These are phyloP conservation scores for Yamadazyma kanchanaburiensis DNA, from an alignment of 1,139 yeast genomes.

Conservation along the genomic window DNA sequence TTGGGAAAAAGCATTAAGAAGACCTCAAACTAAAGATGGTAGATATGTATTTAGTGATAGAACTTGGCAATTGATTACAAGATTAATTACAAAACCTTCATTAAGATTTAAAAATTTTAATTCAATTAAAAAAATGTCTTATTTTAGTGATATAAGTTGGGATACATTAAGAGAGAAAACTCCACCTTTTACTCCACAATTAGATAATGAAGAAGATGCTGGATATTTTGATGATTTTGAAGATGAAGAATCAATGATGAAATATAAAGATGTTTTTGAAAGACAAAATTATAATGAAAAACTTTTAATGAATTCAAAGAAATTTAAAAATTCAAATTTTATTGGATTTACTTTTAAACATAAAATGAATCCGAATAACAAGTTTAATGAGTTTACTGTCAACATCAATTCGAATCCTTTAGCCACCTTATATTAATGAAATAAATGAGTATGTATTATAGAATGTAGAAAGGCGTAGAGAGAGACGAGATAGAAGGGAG, in stretches of 20 bases:
- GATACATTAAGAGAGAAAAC: constrained; percentile 59
- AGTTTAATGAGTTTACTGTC: constrained; percentile 42
- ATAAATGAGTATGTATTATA: too few relatives aligned
- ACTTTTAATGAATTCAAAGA: constrained; percentile 60
- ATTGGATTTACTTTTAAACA: constrained; percentile 97
- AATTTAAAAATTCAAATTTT: constrained; percentile 46
- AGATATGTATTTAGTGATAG: constrained; percentile 91
- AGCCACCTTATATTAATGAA: constrained; percentile 39
- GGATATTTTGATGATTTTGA: constrained; percentile 98
- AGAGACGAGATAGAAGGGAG: too few relatives aligned
- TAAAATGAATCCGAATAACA: constrained; percentile 61
- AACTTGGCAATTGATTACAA: constrained; percentile 87
- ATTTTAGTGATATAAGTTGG: constrained; percentile 83
- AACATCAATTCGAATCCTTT: constrained; percentile 39
- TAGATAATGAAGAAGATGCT: constrained; percentile 96
- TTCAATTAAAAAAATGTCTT: constrained; percentile 75
- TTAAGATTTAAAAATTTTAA: constrained; percentile 72
- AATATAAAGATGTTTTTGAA: constrained; percentile 94
- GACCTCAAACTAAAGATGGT: constrained; percentile 93
- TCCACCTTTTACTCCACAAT: constrained; percentile 96
- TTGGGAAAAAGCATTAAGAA: constrained; percentile 83
- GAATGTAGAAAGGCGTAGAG: too few relatives aligned
- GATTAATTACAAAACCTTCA: constrained; percentile 75
- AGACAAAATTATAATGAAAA: constrained; percentile 83
- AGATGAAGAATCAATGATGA: constrained; percentile 95